phyloP scores from a whole-genome alignment of 257 asterid species.

The Cruciata laevipes region DNA sequence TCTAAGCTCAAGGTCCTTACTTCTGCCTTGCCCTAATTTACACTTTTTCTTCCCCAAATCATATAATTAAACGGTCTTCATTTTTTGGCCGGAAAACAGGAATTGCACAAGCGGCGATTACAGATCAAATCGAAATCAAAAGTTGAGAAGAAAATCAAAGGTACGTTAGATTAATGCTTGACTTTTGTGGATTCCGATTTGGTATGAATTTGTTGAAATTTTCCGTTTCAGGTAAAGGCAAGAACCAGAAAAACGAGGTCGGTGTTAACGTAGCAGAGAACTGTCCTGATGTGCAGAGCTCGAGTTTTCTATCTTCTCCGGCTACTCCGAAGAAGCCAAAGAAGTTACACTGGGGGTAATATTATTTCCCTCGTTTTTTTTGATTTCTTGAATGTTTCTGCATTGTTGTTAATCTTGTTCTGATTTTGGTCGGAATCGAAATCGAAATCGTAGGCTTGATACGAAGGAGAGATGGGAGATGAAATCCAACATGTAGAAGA shows the following conservation, averaged over 20 bases:
- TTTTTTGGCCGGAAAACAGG: slow-evolving; percentile 27
- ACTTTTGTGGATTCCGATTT: not conserved
- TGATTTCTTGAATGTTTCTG: not conserved
- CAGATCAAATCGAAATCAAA: slow-evolving; percentile 66
- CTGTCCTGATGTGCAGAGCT: slow-evolving; percentile 18
- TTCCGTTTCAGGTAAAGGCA: slow-evolving; percentile 21
- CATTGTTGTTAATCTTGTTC: not conserved
- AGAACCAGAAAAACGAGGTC: slow-evolving; percentile 30
- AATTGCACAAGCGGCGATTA: slow-evolving; percentile 71
- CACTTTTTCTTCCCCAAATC: not conserved
- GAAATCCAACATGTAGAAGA: slow-evolving; percentile 71
- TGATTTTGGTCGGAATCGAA: not conserved
- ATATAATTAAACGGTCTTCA: too few relatives aligned
- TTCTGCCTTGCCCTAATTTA: not conserved
- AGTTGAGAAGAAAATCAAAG: slow-evolving; percentile 44
- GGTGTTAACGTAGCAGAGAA: slow-evolving; percentile 13
- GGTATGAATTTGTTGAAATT: not conserved
- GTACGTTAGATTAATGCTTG: slow-evolving; percentile 19
- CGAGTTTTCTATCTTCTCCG: slow-evolving; percentile 11
- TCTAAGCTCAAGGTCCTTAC: slow-evolving; percentile 65
- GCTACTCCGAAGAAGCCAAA: slow-evolving; percentile 33
- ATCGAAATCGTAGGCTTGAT: slow-evolving; percentile 48
- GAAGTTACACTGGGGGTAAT: slow-evolving; percentile 88
- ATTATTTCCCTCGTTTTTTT: not conserved
- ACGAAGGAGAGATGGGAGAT: slow-evolving; percentile 84